These are phyloP conservation scores for Wickerhamiella cacticola DNA, from an alignment of 805 yeast species.

Conservation along the genomic window DNA sequence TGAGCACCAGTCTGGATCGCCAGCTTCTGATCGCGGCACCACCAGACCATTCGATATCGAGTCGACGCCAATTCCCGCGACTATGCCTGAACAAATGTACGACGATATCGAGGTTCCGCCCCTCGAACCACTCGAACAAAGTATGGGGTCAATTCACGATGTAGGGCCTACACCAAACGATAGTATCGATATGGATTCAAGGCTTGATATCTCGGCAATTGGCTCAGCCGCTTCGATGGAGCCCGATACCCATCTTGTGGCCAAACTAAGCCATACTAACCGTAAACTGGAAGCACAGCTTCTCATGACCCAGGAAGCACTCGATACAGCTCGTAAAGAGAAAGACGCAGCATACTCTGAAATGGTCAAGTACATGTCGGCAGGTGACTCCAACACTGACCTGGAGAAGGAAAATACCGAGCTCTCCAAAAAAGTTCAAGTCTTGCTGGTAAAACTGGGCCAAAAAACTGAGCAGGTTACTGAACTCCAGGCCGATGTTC, in stretches of 20 bases:
- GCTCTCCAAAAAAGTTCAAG: constrained; percentile 39
- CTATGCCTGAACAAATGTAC: not conserved
- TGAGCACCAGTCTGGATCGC: not conserved
- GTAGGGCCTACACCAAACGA: not conserved
- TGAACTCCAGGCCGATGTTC: constrained; percentile 78
- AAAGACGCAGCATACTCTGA: constrained; percentile 60
- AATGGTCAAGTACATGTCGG: constrained; percentile 45
- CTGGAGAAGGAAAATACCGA: constrained; percentile 28
- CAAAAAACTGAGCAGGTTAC: constrained; percentile 78
- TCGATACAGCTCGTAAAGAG: constrained; percentile 40
- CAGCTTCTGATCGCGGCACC: no score
- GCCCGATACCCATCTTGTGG: constrained; percentile 45
- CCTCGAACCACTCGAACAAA: not conserved
- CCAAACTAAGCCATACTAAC: constrained; percentile 63
- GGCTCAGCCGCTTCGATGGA: constrained; percentile 6
- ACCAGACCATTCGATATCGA: no score
- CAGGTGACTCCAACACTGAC: constrained; percentile 37
- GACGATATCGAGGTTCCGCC: not conserved
- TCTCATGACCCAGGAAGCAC: constrained; percentile 50
- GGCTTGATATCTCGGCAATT: not conserved
- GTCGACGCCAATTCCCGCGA: not conserved
- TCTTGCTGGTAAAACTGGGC: constrained; percentile 51
- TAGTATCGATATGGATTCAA: not conserved
- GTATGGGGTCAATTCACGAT: not conserved
- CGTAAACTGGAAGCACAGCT: constrained; percentile 69